Evolutionary conservation across 2,329 filamentous ascomycete species (phyloP).

Genomic region (Calcarisporium arbuscula): DNA sequence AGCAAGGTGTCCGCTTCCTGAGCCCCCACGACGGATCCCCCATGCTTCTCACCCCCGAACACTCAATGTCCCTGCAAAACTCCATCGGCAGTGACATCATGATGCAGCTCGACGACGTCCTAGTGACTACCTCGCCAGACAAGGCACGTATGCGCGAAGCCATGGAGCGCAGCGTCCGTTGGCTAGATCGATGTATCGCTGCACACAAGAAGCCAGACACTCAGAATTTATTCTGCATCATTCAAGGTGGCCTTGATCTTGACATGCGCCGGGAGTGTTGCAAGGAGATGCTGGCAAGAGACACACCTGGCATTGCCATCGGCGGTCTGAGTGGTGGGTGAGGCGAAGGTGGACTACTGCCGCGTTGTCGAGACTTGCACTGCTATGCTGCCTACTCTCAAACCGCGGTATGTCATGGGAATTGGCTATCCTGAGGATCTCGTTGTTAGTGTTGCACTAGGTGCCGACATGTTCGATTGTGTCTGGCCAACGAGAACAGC

Average conservation of each 20-base stretch:
- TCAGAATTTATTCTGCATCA: constrained; percentile 98
- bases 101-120: constrained; percentile 98
- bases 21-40: constrained; percentile 91
- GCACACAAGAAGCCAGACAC: constrained; percentile 76
- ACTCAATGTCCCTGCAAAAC: constrained; percentile 93
- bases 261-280: constrained; percentile 82
- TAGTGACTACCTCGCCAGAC: constrained; percentile 93
- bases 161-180: constrained; percentile 89
- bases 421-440: constrained; percentile 96
- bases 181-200: constrained; percentile 91
- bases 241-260: constrained; percentile 88
- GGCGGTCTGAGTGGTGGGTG: constrained; percentile 90
- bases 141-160: constrained; percentile 82
- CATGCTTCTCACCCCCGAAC: constrained; percentile 95
- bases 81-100: constrained; percentile 98
- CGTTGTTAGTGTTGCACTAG: constrained; percentile 85
- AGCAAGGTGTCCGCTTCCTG: constrained; percentile 93
- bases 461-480: constrained; percentile 99
- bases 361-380: constrained; percentile 85
- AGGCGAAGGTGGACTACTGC: constrained; percentile 91
- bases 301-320: constrained; percentile 95
- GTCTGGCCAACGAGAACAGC: constrained; percentile 97
- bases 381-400: constrained; percentile 73
- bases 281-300: constrained; percentile 75
- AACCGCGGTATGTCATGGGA: constrained; percentile 99